Evolutionary conservation across 768 basidiomycete genomes (phyloP), one percentile per base, ranked within the genome.

Genomic region (Phlebiopsis flavidoalba): DNA sequence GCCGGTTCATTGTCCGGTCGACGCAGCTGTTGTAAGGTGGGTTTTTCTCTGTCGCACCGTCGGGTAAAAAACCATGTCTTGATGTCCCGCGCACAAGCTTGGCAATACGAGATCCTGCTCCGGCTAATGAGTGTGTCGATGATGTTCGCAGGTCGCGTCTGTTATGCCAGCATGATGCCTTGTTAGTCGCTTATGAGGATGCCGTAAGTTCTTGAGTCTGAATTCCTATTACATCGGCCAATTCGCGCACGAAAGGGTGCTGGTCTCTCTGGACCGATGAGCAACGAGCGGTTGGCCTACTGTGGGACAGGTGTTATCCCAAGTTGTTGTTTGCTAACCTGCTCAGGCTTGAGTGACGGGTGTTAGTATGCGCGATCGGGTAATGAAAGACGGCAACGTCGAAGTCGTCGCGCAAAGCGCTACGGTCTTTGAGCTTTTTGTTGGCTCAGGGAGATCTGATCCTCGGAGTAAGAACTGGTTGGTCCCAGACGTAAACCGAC

Each of bases 351-450:
- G 31, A 53, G n/a, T 64, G n/a, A n/a, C n/a, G 45, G 17, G 60
- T 50, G 55, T n/a, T 57, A 57, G 43, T 61, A 64, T 19, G n/a
- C n/a, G 64, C 64, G 24, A 63, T 59, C 5, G 63, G 64, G 10
- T 64, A n/a, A n/a, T n/a, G 48, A 14, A 65, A 47, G 15, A 40
- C 21, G 12, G 58, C 59, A 12, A 63, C 47, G 59, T 60, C 37
- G 63, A 31, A 65, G 15, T 63, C 56, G 17, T n/a, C 36, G 52
- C 8, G 63, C 64, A n/a, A 65, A 53, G n/a, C 51, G 52, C 64
- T 1, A 50, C 61, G 3, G 58, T 52, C n/a, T n/a, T n/a, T n/a
- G n/a, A n/a, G n/a, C n/a, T n/a, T n/a, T n/a, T n/a, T 17, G 49
- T 33, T 24, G 58, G 58, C 50, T 59, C 58, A 15, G 58, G 58